Evolutionary conservation across 345 rosid species (phyloP).

Genomic region (Acer negundo): DNA sequence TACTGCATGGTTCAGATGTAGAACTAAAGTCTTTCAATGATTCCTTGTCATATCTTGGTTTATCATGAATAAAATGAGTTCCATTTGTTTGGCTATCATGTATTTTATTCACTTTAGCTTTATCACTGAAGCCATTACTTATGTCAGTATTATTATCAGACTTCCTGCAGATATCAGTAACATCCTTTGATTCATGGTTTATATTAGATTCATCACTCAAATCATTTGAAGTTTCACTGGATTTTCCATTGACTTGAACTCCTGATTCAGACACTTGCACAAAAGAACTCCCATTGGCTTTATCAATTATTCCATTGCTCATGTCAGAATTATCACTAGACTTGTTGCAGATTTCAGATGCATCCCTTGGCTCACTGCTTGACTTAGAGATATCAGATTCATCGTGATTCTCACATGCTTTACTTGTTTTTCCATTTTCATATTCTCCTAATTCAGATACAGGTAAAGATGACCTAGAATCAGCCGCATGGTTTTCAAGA

Average conservation of each 20-base stretch:
- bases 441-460: constrained; percentile 25
- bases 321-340: constrained; percentile 14
- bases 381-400: constrained; percentile 27
- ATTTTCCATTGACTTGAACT: constrained; percentile 42
- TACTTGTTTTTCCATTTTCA: constrained; percentile 37
- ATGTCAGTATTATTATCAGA: constrained; percentile 35
- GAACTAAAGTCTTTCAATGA: constrained; percentile 33
- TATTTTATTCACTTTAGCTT: constrained; percentile 40
- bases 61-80: constrained; percentile 29
- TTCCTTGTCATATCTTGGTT: constrained; percentile 39
- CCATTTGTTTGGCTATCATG: constrained; percentile 42
- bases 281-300: constrained; percentile 28
- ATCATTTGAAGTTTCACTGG: constrained; percentile 25
- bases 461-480: constrained; percentile 25
- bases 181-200: constrained; percentile 34
- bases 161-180: constrained; percentile 32
- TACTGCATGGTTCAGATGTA: constrained; percentile 41
- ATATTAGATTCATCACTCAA: constrained; percentile 34
- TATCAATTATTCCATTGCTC: constrained; percentile 24
- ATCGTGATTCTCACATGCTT: constrained; percentile 24
- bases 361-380: constrained; percentile 24
- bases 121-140: constrained; percentile 34
- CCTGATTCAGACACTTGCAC: constrained; percentile 38
- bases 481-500: constrained; percentile 29
- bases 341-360: constrained; percentile 21